phyloP scores from a whole-genome alignment of 805 yeast species.

The Cyberlindnera japonica region DNA sequence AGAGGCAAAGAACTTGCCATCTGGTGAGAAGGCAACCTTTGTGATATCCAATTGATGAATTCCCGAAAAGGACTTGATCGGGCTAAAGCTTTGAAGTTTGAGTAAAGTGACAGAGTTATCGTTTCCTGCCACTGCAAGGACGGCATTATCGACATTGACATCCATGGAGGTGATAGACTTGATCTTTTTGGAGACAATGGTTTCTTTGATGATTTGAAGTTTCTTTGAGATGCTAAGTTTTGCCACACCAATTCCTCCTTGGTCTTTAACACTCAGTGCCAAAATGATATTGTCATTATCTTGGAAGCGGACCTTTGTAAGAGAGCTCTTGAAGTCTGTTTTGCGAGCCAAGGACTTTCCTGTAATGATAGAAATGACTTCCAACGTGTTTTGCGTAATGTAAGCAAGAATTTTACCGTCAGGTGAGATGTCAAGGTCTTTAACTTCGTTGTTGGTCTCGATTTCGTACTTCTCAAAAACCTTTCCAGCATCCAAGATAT shows the following conservation, averaged over 20 bases:
- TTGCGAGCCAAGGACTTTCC: slow-evolving; percentile 34
- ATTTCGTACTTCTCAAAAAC: slow-evolving; percentile 55
- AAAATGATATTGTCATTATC: slow-evolving; percentile 21
- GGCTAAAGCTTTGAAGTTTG: slow-evolving; percentile 46
- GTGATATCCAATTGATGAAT: slow-evolving; percentile 76
- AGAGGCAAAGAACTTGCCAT: slow-evolving; percentile 65
- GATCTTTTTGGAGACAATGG: slow-evolving; percentile 21
- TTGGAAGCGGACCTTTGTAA: slow-evolving; percentile 36
- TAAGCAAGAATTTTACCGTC: slow-evolving; percentile 67
- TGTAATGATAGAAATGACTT: slow-evolving; percentile 38
- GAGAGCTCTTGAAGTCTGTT: slow-evolving; percentile 31
- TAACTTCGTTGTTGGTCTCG: slow-evolving; percentile 53
- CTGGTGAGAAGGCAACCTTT: slow-evolving; percentile 61
- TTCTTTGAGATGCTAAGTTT: slow-evolving; percentile 19
- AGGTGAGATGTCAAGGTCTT: slow-evolving; percentile 67
- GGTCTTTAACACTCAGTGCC: slow-evolving; percentile 11
- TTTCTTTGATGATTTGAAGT: slow-evolving; percentile 17
- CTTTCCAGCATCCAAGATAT: slow-evolving; percentile 55
- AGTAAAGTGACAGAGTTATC: slow-evolving; percentile 55
- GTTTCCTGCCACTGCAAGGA: slow-evolving; percentile 41
- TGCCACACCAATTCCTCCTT: slow-evolving; percentile 17
- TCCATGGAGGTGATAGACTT: slow-evolving; percentile 48
- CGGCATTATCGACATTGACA: slow-evolving; percentile 32
- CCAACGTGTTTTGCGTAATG: slow-evolving; percentile 54
- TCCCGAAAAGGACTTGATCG: slow-evolving; percentile 47